A percentile compares a stretch with the other conserved stretches of the same genome.
These are phyloP conservation scores for Sicyos edulis DNA, from an alignment of 306 rosid species.

Conservation along the genomic window DNA sequence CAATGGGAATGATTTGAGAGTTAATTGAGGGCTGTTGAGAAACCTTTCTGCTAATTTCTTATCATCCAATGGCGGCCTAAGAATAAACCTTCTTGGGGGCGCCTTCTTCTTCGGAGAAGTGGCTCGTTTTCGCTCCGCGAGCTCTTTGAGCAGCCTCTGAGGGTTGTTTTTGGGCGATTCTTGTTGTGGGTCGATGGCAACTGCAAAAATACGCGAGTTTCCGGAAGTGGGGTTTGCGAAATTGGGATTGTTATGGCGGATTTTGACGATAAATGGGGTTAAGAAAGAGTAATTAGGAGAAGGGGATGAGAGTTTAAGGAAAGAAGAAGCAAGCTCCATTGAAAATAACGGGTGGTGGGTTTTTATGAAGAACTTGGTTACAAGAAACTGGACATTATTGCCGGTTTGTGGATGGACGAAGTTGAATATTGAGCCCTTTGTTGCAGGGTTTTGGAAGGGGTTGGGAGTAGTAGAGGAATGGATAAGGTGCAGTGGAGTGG, in stretches of 20 bases:
- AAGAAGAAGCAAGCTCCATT: constrained; percentile 80
- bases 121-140: constrained; percentile 65
- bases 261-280: constrained; percentile 36
- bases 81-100: constrained; percentile 58
- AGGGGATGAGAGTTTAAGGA: constrained; percentile 33
- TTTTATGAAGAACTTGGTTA: neutral
- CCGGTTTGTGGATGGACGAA: too few relatives aligned
- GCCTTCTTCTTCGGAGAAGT: constrained; percentile 66
- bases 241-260: constrained; percentile 31
- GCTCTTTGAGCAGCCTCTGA: constrained; percentile 81
- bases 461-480: neutral
- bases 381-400: neutral
- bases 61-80: constrained; percentile 82
- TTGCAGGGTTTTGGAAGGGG: constrained; percentile 18
- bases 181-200: constrained; percentile 56
- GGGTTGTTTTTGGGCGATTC: constrained; percentile 72
- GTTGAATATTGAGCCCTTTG: neutral
- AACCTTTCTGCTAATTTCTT: constrained; percentile 65
- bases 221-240: constrained; percentile 23
- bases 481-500: constrained; percentile 1
- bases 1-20: constrained; percentile 74
- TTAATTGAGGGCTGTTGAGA: constrained; percentile 80
- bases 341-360: neutral
- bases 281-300: constrained; percentile 39
- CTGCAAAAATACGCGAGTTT: constrained; percentile 41